Evolutionary conservation across 1,139 yeast species (phyloP), one percentile per base, ranked within the genome.

Genomic region (Keqinozyma sinolaborantium): DNA sequence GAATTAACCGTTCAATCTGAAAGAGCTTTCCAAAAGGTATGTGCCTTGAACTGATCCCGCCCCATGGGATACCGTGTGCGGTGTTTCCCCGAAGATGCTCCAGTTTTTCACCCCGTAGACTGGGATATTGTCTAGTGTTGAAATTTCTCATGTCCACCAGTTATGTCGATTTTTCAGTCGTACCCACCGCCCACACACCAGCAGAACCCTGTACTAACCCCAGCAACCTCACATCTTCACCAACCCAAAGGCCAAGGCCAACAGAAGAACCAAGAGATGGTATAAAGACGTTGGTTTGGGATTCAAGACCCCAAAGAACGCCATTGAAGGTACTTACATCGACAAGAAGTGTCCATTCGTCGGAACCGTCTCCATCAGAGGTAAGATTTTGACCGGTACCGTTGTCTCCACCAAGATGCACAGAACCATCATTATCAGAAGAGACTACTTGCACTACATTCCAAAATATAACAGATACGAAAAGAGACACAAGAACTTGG

Each of bases 381-480:
- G 99, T 77, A 90, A 87, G 80, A 94, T 94, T 68, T 84, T 94
- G 72, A 83, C 97, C 58, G 94, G 94, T 79, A 85, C 95, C 66
- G 99, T 94, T 74, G 96, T 92, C 54, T 92, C 98, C 64, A 90
- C 98, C 83, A 94, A 94, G 83, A 94, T 92, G 98, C 98, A 92
- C 95, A 94, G 99, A 83, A 94, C 99, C 64, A 84, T 94, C 76
- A 84, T 94, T 71, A 84, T 94, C 79, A 90, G 98, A 84, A 92
- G 99, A 80, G 98, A 92, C 69, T 94, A 94, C 94, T 87, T 94
- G 73, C 99, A 94, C 80, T 94, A 87, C 78, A 84, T 92, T 72
- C 95, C 97, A 73, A 92, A 94, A 85, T 92, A 92, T 82, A 92
- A 90, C 95, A 90, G 99, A 85, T 92, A 88, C 84, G 99, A 92